phyloP scores from a whole-genome alignment of 495 filamentous ascomycete species.

The Alectoria sarmentosa region DNA sequence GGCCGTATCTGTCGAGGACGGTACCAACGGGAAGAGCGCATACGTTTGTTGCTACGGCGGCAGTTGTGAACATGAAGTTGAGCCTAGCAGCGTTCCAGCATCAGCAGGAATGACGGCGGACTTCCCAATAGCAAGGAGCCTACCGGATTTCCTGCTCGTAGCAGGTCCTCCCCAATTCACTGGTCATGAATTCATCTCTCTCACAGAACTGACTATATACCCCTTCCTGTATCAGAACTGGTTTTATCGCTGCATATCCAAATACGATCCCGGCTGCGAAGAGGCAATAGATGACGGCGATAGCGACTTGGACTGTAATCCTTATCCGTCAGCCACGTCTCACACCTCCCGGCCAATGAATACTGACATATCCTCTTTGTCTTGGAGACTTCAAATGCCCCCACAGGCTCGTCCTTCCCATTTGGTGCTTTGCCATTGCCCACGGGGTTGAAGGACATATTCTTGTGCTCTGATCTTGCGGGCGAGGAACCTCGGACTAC shows the following conservation, averaged over 20 bases:
- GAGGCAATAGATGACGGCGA: slow-evolving; percentile 56
- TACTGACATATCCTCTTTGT: slow-evolving; percentile 43
- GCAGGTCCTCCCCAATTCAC: slow-evolving; percentile 44
- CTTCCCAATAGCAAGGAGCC: background rate
- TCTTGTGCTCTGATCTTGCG: slow-evolving; percentile 28
- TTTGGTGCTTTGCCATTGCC: slow-evolving; percentile 16
- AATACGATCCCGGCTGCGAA: slow-evolving; percentile 64
- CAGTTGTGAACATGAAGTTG: slow-evolving; percentile 64
- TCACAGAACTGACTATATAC: slow-evolving; percentile 57
- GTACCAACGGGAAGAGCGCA: slow-evolving; percentile 60
- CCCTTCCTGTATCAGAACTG: slow-evolving; percentile 56
- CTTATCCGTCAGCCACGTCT: slow-evolving; percentile 6
- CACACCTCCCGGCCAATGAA: background rate
- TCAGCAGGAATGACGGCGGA: background rate
- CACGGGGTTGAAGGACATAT: slow-evolving; percentile 25
- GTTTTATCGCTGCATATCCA: slow-evolving; percentile 69
- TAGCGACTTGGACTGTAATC: slow-evolving; percentile 47
- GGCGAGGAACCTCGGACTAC: slow-evolving; percentile 26
- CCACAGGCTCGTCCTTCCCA: slow-evolving; percentile 30
- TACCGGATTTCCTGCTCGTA: slow-evolving; percentile 59
- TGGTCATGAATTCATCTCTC: slow-evolving; percentile 31
- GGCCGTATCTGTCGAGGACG: slow-evolving; percentile 58
- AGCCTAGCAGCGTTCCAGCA: slow-evolving; percentile 33
- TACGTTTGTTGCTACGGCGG: slow-evolving; percentile 62
- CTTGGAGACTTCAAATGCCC: slow-evolving; percentile 48